These are phyloP conservation scores for Sporisorium graminicola DNA, from an alignment of 1,284 basidiomycete species.

Conservation along the genomic window DNA sequence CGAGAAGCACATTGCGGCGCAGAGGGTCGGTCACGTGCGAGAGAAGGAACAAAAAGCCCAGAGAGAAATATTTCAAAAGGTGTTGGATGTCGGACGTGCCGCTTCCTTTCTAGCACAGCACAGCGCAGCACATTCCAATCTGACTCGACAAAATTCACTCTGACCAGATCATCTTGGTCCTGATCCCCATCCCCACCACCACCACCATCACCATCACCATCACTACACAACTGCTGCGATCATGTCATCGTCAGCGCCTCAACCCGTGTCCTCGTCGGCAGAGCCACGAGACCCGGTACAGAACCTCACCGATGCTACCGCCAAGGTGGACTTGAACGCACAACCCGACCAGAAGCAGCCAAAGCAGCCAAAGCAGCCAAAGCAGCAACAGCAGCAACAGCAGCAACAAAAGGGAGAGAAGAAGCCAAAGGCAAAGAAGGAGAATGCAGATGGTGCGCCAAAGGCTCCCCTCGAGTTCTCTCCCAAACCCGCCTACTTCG, in stretches of 20 bases:
- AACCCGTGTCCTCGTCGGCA: conserved; percentile 55
- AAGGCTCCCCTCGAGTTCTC: conserved; percentile 73
- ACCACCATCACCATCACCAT: conserved; percentile 8
- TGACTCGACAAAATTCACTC: conserved; percentile 11
- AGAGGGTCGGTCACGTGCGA: conserved; percentile 30
- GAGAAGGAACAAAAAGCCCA: conserved; percentile 3
- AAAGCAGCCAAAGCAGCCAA: conserved; percentile 23
- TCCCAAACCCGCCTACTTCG: conserved; percentile 88
- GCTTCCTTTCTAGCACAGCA: conserved; percentile 4
- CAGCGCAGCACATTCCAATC: conserved; percentile 3
- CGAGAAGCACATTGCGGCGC: background rate
- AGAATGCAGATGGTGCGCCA: conserved; percentile 36
- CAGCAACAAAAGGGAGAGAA: conserved; percentile 57
- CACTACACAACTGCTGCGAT: conserved; percentile 3
- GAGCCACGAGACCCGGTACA: conserved; percentile 48
- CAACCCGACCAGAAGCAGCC: conserved; percentile 26
- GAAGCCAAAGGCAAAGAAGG: conserved; percentile 58
- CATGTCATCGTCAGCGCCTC: conserved; percentile 51
- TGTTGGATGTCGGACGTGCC: conserved; percentile 17
- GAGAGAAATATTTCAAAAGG: background rate
- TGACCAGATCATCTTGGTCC: conserved; percentile 4
- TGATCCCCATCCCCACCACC: too few relatives aligned
- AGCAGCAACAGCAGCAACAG: conserved; percentile 29
- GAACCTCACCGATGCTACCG: conserved; percentile 51
- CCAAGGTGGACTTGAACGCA: conserved; percentile 46